These are phyloP conservation scores for maize (Zea mays) DNA, from an alignment of 176 grass and related monocot species.

Conservation along the genomic window DNA sequence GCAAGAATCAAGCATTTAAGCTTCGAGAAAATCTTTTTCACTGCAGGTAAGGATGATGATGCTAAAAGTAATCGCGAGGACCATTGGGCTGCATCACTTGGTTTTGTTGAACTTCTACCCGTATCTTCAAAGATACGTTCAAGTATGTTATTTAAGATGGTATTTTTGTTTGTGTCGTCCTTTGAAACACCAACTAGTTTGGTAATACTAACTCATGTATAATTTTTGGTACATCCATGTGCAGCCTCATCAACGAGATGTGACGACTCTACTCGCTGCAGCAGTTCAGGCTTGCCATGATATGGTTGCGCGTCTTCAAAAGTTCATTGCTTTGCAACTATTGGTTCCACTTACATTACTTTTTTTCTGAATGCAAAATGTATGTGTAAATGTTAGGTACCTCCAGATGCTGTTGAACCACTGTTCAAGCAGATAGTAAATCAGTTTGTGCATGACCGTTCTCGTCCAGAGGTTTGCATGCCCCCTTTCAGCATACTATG, in stretches of 20 bases:
- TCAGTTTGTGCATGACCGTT: slow-evolving; percentile 95
- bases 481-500: slow-evolving; percentile 8
- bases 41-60: slow-evolving; percentile 94
- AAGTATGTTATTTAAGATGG: slow-evolving; percentile 50
- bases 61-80: slow-evolving; percentile 87
- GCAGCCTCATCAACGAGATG: slow-evolving; percentile 95
- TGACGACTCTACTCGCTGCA: slow-evolving; percentile 92
- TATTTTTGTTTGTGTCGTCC: not conserved
- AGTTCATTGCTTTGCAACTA: slow-evolving; percentile 15
- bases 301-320: slow-evolving; percentile 52
- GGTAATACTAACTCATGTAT: not conserved
- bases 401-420: slow-evolving; percentile 94
- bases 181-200: slow-evolving; percentile 13
- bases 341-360: slow-evolving; percentile 4
- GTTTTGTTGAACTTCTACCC: slow-evolving; percentile 89
- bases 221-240: slow-evolving; percentile 25
- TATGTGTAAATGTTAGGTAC: slow-evolving; percentile 56
- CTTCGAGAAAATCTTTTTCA: slow-evolving; percentile 28
- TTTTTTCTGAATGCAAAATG: slow-evolving; percentile 6
- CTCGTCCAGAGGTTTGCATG: slow-evolving; percentile 78
- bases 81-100: slow-evolving; percentile 80
- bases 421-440: slow-evolving; percentile 97
- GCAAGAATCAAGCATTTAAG: slow-evolving; percentile 17
- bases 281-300: slow-evolving; percentile 95
- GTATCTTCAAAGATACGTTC: slow-evolving; percentile 87